phyloP scores from a whole-genome alignment of 176 grass and related monocot genomes.

The Rhynchospora breviuscula region DNA sequence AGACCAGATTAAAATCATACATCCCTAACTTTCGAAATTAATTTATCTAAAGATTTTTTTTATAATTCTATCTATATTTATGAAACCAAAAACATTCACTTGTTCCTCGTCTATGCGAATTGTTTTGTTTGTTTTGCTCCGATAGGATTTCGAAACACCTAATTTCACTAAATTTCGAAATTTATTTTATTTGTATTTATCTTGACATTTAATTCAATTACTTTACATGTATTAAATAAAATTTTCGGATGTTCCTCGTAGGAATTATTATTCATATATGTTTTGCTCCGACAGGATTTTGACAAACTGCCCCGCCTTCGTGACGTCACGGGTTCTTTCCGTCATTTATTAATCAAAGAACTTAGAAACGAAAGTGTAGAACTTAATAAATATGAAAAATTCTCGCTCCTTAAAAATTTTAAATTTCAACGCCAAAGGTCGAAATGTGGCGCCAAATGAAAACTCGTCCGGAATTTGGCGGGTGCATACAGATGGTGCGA shows the following conservation, averaged over 20 bases:
- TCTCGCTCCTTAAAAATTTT: background rate
- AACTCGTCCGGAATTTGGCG: background rate
- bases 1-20: too few relatives aligned
- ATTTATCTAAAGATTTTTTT: too few relatives aligned
- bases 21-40: too few relatives aligned
- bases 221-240: too few relatives aligned
- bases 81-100: too few relatives aligned
- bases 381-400: background rate
- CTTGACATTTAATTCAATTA: too few relatives aligned
- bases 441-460: constrained; percentile 1
- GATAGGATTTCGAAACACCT: too few relatives aligned
- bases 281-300: background rate
- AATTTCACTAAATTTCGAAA: too few relatives aligned
- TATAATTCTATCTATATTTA: too few relatives aligned
- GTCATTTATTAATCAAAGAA: background rate
- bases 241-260: background rate
- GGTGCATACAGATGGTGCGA: background rate
- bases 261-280: background rate
- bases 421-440: background rate
- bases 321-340: background rate
- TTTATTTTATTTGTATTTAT: too few relatives aligned
- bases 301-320: background rate
- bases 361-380: background rate
- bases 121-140: too few relatives aligned
- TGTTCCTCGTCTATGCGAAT: too few relatives aligned